These are phyloP conservation scores for Brassica balearica DNA, from an alignment of 441 rosid genomes.

Conservation along the genomic window DNA sequence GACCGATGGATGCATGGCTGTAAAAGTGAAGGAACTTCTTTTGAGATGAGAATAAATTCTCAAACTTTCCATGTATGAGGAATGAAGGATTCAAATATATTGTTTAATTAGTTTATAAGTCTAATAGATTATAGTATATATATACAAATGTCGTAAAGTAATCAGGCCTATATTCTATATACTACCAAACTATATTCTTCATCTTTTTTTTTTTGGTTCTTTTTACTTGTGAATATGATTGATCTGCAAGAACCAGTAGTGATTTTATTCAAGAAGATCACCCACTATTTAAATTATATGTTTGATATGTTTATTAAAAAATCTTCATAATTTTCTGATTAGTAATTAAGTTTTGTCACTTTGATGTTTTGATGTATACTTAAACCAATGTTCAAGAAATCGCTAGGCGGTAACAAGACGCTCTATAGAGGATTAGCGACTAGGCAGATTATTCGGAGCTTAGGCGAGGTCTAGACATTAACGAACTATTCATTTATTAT, in stretches of 20 bases:
- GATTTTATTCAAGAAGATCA: slow-evolving; percentile 11
- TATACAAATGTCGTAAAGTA: slow-evolving; percentile 15
- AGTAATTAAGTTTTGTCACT: not conserved
- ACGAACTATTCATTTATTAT: too few species aligned
- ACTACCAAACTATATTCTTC: slow-evolving; percentile 44
- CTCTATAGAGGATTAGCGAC: too few species aligned
- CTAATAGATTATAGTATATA: slow-evolving; percentile 5
- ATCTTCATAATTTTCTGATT: not conserved
- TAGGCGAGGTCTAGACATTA: too few species aligned
- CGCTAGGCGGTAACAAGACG: too few species aligned
- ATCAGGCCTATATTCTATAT: not conserved
- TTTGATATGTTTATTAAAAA: not conserved
- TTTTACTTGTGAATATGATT: slow-evolving; percentile 10
- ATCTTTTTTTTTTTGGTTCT: slow-evolving; percentile 13
- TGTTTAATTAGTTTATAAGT: slow-evolving; percentile 17
- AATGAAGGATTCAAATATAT: slow-evolving; percentile 19
- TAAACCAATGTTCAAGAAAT: not conserved
- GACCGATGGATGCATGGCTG: slow-evolving; percentile 45
- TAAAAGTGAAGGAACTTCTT: slow-evolving; percentile 37
- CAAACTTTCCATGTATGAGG: slow-evolving; percentile 33
- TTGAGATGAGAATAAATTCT: slow-evolving; percentile 46
- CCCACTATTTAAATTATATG: not conserved
- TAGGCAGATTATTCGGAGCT: too few species aligned
- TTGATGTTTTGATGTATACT: not conserved
- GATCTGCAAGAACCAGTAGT: slow-evolving; percentile 1